These are phyloP conservation scores for Pichia sp. DNA, from an alignment of 1,139 yeast species.

Conservation along the genomic window DNA sequence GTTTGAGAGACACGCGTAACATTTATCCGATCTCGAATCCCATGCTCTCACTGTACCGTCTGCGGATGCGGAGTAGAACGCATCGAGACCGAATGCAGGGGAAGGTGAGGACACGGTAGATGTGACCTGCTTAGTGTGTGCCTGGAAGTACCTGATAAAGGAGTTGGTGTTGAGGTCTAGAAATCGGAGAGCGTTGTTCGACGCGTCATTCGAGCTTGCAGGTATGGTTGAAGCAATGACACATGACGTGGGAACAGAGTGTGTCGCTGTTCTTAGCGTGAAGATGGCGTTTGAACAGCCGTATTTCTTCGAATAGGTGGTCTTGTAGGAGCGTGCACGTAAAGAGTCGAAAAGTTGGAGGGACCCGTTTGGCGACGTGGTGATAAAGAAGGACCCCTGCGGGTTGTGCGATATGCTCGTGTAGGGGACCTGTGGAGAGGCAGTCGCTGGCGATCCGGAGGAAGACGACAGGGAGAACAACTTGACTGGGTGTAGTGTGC, in stretches of 20 bases:
- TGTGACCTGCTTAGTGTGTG: constrained; percentile 75
- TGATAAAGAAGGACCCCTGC: constrained; percentile 70
- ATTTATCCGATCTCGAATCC: constrained; percentile 67
- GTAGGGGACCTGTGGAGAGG: constrained; percentile 30
- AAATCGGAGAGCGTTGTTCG: constrained; percentile 68
- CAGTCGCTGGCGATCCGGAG: constrained; percentile 36
- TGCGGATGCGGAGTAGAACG: constrained; percentile 47
- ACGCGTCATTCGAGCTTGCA: constrained; percentile 21
- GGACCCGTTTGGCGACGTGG: constrained; percentile 78
- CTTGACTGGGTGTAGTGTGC: constrained; percentile 44
- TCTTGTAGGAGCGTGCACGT: constrained; percentile 60
- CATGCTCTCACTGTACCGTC: constrained; percentile 83
- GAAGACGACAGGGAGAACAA: constrained; percentile 52
- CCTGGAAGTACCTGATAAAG: constrained; percentile 78
- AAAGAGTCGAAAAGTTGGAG: constrained; percentile 79
- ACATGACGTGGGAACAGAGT: constrained; percentile 44
- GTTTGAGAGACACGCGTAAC: constrained; percentile 52
- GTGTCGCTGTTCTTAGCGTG: constrained; percentile 60
- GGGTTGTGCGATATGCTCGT: constrained; percentile 86
- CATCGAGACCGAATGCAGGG: constrained; percentile 15
- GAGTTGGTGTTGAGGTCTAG: constrained; percentile 73
- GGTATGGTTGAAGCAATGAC: constrained; percentile 75
- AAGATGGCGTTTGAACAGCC: constrained; percentile 88
- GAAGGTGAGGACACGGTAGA: constrained; percentile 39
- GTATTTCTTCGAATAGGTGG: constrained; percentile 80